Evolutionary conservation across 2,329 filamentous ascomycete genomes (phyloP).

Genomic region (Fusarium coicis): DNA sequence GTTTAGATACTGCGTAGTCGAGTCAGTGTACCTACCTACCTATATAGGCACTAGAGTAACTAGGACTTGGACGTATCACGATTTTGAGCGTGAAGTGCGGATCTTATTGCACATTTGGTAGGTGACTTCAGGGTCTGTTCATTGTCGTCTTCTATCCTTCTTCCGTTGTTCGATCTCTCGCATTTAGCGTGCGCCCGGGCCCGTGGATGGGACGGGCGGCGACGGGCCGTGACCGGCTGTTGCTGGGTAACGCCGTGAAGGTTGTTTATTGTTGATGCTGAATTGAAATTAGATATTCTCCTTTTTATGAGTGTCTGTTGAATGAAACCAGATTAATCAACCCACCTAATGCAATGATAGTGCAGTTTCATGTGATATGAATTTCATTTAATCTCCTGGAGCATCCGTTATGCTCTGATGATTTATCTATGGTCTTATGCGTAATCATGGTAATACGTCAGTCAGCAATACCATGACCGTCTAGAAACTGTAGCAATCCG

Average conservation of each 20-base stretch:
- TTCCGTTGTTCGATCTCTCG: slow-evolving; percentile 13
- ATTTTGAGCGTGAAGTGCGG: too few relatives aligned
- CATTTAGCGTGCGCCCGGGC: slow-evolving; percentile 20
- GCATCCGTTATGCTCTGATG: slow-evolving; percentile 11
- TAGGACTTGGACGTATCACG: neutral
- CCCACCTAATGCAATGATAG: neutral
- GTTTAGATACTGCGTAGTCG: neutral
- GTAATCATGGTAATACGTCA: neutral
- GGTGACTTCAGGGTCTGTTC: slow-evolving; percentile 14
- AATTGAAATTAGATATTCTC: slow-evolving; percentile 15
- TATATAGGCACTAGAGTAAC: too few relatives aligned
- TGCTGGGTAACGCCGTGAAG: slow-evolving; percentile 10
- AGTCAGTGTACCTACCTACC: neutral
- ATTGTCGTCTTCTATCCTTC: slow-evolving; percentile 2
- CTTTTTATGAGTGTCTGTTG: neutral
- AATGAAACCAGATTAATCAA: slow-evolving; percentile 1
- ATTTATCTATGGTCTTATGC: neutral
- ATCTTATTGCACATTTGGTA: neutral
- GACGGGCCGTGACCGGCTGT: slow-evolving; percentile 23
- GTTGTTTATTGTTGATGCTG: slow-evolving; percentile 25
- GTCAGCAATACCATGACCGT: slow-evolving; percentile 5
- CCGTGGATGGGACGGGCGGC: slow-evolving; percentile 17
- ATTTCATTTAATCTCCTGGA: slow-evolving; percentile 5
- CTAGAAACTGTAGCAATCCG: slow-evolving; percentile 29
- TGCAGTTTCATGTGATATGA: slow-evolving; percentile 3